Evolutionary conservation across 768 basidiomycete genomes (phyloP).

Genomic region (Hygrophorus russula): DNA sequence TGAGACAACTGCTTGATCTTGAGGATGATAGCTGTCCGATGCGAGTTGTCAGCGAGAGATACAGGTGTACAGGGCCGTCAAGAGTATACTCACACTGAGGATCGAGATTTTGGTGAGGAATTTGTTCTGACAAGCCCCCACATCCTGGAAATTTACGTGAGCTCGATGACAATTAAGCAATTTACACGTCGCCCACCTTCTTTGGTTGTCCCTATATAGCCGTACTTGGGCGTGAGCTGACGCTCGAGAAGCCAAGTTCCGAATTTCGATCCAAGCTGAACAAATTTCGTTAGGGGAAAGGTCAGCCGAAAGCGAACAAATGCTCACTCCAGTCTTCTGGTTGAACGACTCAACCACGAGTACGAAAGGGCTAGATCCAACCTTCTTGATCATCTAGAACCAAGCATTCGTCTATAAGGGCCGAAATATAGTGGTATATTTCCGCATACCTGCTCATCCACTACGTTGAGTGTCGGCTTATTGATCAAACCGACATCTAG

Average conservation of each 20-base stretch:
- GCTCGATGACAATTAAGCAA: background rate
- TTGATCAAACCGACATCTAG: constrained; percentile 80
- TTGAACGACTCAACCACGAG: constrained; percentile 80
- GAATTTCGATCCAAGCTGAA: constrained; percentile 65
- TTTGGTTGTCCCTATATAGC: constrained; percentile 70
- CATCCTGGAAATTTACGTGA: constrained; percentile 22
- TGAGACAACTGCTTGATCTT: constrained; percentile 36
- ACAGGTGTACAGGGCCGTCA: background rate
- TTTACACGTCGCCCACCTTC: constrained; percentile 35
- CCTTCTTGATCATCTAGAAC: constrained; percentile 47
- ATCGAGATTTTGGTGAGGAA: constrained; percentile 38
- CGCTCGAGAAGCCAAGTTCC: constrained; percentile 85
- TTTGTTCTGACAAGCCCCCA: constrained; percentile 68
- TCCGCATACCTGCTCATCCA: constrained; percentile 60
- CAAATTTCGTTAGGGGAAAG: background rate
- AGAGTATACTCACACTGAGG: constrained; percentile 8
- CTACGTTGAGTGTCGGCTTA: constrained; percentile 72
- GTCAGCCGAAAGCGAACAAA: background rate
- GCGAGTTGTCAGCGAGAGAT: constrained; percentile 11
- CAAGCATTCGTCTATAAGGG: background rate
- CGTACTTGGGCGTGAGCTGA: constrained; percentile 66
- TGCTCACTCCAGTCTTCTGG: constrained; percentile 72
- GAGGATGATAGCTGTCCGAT: constrained; percentile 29
- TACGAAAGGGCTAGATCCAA: constrained; percentile 67
- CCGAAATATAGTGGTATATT: background rate